Base-by-base conservation (phyloP, 441 rosid species). In the Aquilaria agallochum region DNA sequence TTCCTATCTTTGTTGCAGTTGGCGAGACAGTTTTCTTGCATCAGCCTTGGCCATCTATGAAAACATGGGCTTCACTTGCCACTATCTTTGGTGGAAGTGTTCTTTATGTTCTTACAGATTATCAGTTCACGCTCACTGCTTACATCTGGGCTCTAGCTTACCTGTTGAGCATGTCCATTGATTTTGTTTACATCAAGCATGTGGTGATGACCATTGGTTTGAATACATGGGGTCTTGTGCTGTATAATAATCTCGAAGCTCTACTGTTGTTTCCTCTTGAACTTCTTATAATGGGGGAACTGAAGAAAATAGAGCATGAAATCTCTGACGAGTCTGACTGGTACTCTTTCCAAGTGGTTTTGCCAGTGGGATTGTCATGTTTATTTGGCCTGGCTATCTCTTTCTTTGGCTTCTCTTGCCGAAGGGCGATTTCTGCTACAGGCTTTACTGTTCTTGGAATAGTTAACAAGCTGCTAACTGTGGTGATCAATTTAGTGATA, bases 371-470 rank as follows among this genome's bases (percentile, higher is more conserved):
- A 13, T 67, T 89, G 32, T 91, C 97, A 0, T 91, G 94, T 68
- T 50, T 88, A 14, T 87, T 91, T 31, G 97, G 97, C 11, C 63
- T 91, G 58, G 86, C 97, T 5, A 88, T 91, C 65, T 94, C 99
- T 6, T 94, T 94, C 80, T 94, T 94, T 20, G 99, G 99, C 12
- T 94, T 94, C 78, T 94, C 99, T 15, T 91, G 99, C 69, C 85
- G 97, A 12, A 74, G 85, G 52, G 96, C 92, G 2, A 94, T 94
- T 63, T 94, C 99, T 34, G 99, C 99, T 2, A 94, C 97, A 11
- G 99, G 99, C 2, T 94, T 83, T 62, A 94, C 99, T 9, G 97
- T 94, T 73, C 96, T 94, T 53, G 99, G 97, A 1, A 91, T 94
- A 11, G 97, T 94, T 68, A 94, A 91, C 72, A 94, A 94, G 85